Evolutionary conservation across 2,329 filamentous ascomycete genomes (phyloP).

Genomic region (Colletotrichum sp.): DNA sequence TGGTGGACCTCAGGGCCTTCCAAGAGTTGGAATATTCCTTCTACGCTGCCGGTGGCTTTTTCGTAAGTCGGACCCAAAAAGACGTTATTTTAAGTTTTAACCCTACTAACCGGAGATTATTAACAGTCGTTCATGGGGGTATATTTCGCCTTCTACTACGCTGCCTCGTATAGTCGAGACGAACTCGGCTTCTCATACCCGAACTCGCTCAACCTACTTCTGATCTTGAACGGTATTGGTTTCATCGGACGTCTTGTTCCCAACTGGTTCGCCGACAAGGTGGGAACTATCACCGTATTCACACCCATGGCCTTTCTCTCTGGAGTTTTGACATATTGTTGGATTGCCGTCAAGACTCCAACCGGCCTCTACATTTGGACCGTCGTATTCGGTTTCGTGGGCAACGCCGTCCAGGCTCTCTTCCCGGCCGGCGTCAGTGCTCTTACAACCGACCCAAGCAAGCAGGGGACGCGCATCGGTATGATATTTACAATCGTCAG

Average conservation of each 20-base stretch:
- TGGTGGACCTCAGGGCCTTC: slow-evolving; percentile 50
- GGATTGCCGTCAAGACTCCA: slow-evolving; percentile 59
- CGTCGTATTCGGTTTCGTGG: slow-evolving; percentile 67
- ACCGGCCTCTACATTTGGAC: slow-evolving; percentile 66
- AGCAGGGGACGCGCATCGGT: slow-evolving; percentile 60
- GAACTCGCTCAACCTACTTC: slow-evolving; percentile 64
- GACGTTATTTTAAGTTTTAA: neutral
- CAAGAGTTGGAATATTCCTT: slow-evolving; percentile 32
- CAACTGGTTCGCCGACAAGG: slow-evolving; percentile 61
- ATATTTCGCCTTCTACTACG: slow-evolving; percentile 66
- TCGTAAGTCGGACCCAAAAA: neutral
- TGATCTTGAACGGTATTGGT: slow-evolving; percentile 70
- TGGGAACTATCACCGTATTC: slow-evolving; percentile 67
- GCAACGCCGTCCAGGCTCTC: slow-evolving; percentile 68
- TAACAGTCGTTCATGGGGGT: slow-evolving; percentile 52
- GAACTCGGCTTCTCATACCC: slow-evolving; percentile 48
- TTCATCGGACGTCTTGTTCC: slow-evolving; percentile 63
- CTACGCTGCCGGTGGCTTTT: slow-evolving; percentile 12
- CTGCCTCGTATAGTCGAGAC: slow-evolving; percentile 53
- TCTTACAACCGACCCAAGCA: slow-evolving; percentile 55
- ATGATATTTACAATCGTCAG: slow-evolving; percentile 64
- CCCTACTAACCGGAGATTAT: neutral
- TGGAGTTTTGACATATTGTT: slow-evolving; percentile 54
- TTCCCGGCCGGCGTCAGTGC: slow-evolving; percentile 68
- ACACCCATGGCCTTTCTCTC: slow-evolving; percentile 49